Evolutionary conservation across 1,139 yeast species (phyloP), one percentile per base, ranked within the genome.

Genomic region (Pichia sp.): DNA sequence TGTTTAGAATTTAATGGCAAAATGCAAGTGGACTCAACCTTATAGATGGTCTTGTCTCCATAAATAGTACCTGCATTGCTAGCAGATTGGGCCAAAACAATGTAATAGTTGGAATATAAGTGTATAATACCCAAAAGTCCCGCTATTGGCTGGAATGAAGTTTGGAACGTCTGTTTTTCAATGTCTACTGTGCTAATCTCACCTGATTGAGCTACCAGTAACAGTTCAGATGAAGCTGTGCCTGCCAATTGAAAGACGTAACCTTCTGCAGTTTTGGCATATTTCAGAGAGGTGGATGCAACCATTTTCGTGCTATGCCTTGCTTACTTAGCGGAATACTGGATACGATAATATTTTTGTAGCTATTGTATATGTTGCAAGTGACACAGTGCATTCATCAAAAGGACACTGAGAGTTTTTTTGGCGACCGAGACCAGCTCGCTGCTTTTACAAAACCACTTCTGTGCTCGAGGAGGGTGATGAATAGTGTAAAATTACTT

Each of bases 121-220:
- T 79, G 80, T 60, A 90, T 80, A 31, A 85, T 75, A 51, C 99
- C 99, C 56, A 92, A 74, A 54, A 92, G 74, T 53, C 90, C 89
- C 13, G 90, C 84, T 56, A 87, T 76, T 44, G 66, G 57, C 43
- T 57, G 56, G 40, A 62, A 61, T 1, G 57, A 23, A 3, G 59
- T 56, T 19, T 57, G 54, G 10, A 57, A 52, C 3, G 55, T 41
- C n/a, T 51, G 54, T 44, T 66, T 67, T 30, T 64, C 69, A 15
- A 61, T 49, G 49, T 61, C 63, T 7, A 62, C 62, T 8, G 64
- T 52, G 19, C 61, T 58, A 15, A 62, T 52, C 5, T 57, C 56
- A 16, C 70, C 71, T 2, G 64, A 51, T 38, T 54, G 34, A 7
- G 65, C 54, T 29, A 67, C 61, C n/a, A 65, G 50, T 29, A 67